phyloP scores from a whole-genome alignment of 192 early-diverging fungal genomes.

The Backusella parvicylindrica region DNA sequence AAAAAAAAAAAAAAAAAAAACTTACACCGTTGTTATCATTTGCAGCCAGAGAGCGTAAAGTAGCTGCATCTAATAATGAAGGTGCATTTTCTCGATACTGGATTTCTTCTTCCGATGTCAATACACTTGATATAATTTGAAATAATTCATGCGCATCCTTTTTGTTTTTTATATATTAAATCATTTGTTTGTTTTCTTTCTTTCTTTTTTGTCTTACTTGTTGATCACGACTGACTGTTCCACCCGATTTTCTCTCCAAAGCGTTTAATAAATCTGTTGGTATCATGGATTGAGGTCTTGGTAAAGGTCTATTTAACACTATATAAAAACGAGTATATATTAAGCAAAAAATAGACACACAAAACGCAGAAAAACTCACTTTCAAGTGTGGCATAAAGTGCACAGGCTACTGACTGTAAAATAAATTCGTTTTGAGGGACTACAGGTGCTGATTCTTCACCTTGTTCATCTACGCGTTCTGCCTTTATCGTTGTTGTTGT shows the following conservation, averaged over 20 bases:
- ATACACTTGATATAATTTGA: conserved; percentile 72
- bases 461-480: conserved; percentile 39
- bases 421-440: conserved; percentile 34
- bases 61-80: conserved; percentile 27
- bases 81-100: conserved; percentile 22
- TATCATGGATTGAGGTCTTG: conserved; percentile 23
- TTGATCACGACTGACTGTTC: conserved; percentile 35
- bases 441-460: conserved; percentile 25
- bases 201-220: conserved; percentile 23
- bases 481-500: conserved; percentile 13
- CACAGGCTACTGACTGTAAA: conserved; percentile 34
- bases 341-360: background rate
- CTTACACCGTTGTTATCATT: conserved; percentile 6
- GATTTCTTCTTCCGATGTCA: conserved; percentile 66
- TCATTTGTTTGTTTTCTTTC: background rate
- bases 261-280: conserved; percentile 33
- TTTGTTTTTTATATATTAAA: background rate
- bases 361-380: conserved; percentile 10
- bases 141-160: conserved; percentile 92
- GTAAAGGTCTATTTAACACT: conserved; percentile 37
- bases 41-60: conserved; percentile 19
- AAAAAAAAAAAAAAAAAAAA: background rate
- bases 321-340: background rate
- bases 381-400: conserved; percentile 38
- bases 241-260: conserved; percentile 27